These are phyloP conservation scores for Berberis vulgaris DNA, from an alignment of 164 flowering plant species.

Conservation along the genomic window DNA sequence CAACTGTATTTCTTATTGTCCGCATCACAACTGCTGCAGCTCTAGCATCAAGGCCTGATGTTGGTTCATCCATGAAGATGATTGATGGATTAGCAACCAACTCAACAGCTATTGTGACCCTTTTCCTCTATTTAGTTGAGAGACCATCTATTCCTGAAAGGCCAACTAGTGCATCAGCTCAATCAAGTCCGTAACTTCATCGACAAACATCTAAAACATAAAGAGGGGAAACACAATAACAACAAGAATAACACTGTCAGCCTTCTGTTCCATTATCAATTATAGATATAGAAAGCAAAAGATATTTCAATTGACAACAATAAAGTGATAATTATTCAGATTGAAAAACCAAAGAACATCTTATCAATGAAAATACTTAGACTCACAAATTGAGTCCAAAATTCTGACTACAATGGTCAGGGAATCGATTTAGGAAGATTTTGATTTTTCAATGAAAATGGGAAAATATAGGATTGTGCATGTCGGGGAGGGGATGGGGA, in stretches of 20 bases:
- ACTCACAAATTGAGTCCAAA: too few relatives aligned
- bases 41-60: constrained; percentile 66
- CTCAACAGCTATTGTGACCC: constrained; percentile 69
- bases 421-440: too few relatives aligned
- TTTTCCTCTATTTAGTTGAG: constrained; percentile 63
- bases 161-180: constrained; percentile 69
- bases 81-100: constrained; percentile 73
- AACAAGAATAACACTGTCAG: background rate
- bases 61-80: constrained; percentile 68
- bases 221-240: background rate
- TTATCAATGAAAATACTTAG: background rate
- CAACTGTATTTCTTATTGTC: constrained; percentile 62
- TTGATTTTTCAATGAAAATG: too few relatives aligned
- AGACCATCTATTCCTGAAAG: constrained; percentile 59
- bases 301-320: background rate
- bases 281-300: background rate
- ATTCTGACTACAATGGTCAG: too few relatives aligned
- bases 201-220: constrained; percentile 37
- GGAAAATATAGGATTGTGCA: too few relatives aligned
- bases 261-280: background rate
- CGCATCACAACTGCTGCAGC: constrained; percentile 78
- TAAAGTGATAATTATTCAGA: background rate
- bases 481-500: too few relatives aligned
- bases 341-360: background rate
- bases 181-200: constrained; percentile 61